Evolutionary conservation across 1,284 basidiomycete species (phyloP), one percentile per base, ranked within the genome.

Genomic region (Apiotrichum siamense): DNA sequence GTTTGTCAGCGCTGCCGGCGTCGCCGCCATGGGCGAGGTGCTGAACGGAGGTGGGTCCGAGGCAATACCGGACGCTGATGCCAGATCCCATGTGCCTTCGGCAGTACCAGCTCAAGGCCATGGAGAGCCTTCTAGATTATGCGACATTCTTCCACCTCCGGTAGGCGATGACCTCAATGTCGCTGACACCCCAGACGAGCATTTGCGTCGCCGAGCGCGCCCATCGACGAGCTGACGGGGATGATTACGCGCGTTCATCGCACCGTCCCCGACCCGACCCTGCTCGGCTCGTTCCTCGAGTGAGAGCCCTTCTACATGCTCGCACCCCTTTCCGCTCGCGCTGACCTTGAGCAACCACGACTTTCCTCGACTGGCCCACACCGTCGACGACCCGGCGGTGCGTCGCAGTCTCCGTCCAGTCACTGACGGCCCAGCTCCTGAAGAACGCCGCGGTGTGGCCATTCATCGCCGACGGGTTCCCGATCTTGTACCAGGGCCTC

Each of bases 401-500:
- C 44, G 54, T 63, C 65, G 21, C 7, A 9, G 3, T n/a, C 32
- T 3, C 5, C 6, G 10, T 17, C 17, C 20, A 2, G 21, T n/a
- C n/a, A n/a, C 50, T 53, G 29, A 52, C 53, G 13, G 11, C 49
- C 3, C 25, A 70, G 67, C 63, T 77, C 18, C 62, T 72, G 31
- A 73, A 69, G 55, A 78, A 78, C 52, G 77, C 78, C 4, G 69
- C 73, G 35, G 68, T 75, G 3, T 77, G 68, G 45, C 65, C 75
- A 3, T 77, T 77, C 57, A 61, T 76, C 47, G 70, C 68, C 43
- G 77, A 76, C 50, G 80, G 80, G 23, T 78, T 81, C 48, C 81
- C 81, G 0, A 78, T 82, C 50, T 62, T 80, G 9, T 82, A 82
- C 62, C 79, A 79, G 55, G 81, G 81, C 5, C 77, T 79, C 55